Evolutionary conservation across 495 filamentous ascomycete species (phyloP).

Genomic region (Staphylotrichum tortipilum): DNA sequence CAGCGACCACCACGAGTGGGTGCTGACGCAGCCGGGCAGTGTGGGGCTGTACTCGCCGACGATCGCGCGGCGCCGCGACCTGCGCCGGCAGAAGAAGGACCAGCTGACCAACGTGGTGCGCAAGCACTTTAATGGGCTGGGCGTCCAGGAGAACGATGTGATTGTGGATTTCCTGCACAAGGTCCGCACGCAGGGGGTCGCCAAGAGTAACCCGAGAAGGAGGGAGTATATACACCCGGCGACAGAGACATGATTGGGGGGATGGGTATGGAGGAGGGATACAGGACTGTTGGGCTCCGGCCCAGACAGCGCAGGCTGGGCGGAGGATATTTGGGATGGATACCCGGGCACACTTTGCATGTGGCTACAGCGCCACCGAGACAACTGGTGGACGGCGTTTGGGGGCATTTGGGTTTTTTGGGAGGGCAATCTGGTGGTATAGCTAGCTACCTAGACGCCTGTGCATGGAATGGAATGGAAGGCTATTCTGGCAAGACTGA

Average conservation of each 20-base stretch:
- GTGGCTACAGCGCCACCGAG: background rate
- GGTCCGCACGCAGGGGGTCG: constrained; percentile 41
- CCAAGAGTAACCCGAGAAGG: constrained; percentile 25
- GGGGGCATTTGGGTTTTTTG: background rate
- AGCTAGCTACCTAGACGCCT: too few relatives aligned
- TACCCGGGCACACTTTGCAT: background rate
- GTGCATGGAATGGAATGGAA: too few relatives aligned
- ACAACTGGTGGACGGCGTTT: background rate
- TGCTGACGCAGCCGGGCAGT: constrained; percentile 57
- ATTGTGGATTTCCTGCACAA: constrained; percentile 84
- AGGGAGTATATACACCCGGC: constrained; percentile 15
- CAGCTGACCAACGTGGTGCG: constrained; percentile 72
- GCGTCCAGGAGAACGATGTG: constrained; percentile 77
- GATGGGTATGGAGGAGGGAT: constrained; percentile 1
- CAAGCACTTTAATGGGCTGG: constrained; percentile 83
- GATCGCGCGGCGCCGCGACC: constrained; percentile 53
- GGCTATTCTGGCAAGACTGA: too few relatives aligned
- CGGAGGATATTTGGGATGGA: background rate
- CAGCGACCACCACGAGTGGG: constrained; percentile 59
- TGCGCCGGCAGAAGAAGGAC: constrained; percentile 62
- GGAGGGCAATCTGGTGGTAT: too few relatives aligned
- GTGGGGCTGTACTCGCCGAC: constrained; percentile 67
- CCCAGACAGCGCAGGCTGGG: too few relatives aligned
- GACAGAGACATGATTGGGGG: constrained; percentile 9
- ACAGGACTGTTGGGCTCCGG: constrained; percentile 12